A percentile compares a stretch with the other conserved stretches of the same genome.
Conservation (phyloP, 192 early-diverging fungal species). For the Dissophora globulifera region DNA sequence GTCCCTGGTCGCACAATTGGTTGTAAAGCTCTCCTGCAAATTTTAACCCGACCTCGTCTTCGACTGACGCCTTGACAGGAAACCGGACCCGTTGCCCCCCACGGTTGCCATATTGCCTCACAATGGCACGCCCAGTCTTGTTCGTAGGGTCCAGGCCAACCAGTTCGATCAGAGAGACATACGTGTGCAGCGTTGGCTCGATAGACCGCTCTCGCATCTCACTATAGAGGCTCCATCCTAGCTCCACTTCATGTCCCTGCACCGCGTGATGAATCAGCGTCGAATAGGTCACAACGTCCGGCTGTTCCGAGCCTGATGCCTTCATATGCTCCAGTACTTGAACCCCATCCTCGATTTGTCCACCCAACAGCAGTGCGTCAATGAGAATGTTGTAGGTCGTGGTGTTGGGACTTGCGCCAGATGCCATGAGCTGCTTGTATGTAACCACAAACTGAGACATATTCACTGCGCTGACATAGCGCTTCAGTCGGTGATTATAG, state of each 20-base stretch:
- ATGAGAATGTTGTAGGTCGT: slow-evolving; percentile 33
- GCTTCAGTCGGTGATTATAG: slow-evolving; percentile 34
- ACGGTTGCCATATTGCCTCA: slow-evolving; percentile 6
- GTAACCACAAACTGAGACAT: slow-evolving; percentile 5
- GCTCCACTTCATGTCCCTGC: slow-evolving; percentile 5
- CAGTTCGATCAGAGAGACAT: slow-evolving; percentile 26
- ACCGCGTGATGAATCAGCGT: slow-evolving; percentile 31
- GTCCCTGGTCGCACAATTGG: slow-evolving; percentile 37
- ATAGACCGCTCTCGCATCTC: slow-evolving; percentile 26
- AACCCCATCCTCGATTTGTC: slow-evolving; percentile 16
- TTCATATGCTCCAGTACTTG: slow-evolving; percentile 32
- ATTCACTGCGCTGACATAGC: slow-evolving; percentile 3
- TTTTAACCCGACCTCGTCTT: slow-evolving; percentile 27
- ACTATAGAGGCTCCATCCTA: slow-evolving; percentile 35
- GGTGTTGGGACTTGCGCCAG: slow-evolving; percentile 24
- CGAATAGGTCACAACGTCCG: slow-evolving; percentile 24
- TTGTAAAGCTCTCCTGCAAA: slow-evolving; percentile 29
- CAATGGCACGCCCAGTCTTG: slow-evolving; percentile 12
- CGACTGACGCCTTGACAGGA: slow-evolving; percentile 11
- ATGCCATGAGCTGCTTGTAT: not conserved
- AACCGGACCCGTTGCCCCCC: slow-evolving; percentile 11
- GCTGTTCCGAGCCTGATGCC: not conserved
- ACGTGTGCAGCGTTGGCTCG: slow-evolving; percentile 18
- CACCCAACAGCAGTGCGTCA: not conserved
- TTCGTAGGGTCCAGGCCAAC: slow-evolving; percentile 23